Evolutionary conservation across 192 early-diverging fungal species (phyloP), one percentile per base, ranked within the genome.

Genomic region (Spizellomyces punctatus): DNA sequence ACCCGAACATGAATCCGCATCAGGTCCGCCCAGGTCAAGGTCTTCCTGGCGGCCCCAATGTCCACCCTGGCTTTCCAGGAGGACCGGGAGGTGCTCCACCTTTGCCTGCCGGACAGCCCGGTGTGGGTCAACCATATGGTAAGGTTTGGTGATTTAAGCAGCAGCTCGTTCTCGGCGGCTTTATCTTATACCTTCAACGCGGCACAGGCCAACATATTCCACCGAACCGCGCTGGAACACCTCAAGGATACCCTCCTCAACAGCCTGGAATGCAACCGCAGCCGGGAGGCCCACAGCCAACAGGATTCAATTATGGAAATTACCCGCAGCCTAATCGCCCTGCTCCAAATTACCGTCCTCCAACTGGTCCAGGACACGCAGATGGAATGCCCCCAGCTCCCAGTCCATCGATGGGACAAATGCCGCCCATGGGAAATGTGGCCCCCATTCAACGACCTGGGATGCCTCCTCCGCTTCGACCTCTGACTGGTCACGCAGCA

Each of bases 401-500:
- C 6, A 56, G 22, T 56, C 9, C 56, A 68, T 59, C 10, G 81
- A 62, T 62, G 60, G 19, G 41, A 62, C 60, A 62, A 62, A 19
- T 19, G 41, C 21, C 60, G 41, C 60, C 60, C 5, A 62, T 62
- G 60, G 16, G 16, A 8, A 17, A 62, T 17, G 6, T 16, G 60
- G 19, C 60, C 41, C 21, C 21, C 16, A 21, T 36, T 5, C 17
- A n/a, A 62, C 60, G 41, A 62, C 60, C 60, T 27, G 17, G 60
- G 16, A 36, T 62, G 16, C 60, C 60, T 36, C 36, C 60, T n/a
- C 54, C 54, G 54, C 22, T 56, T 22, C n/a, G 54, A 22, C 54
- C 54, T 56, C 54, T 36, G 27, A 36, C 27, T 2, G 27, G 27
- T 36, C 27, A 36, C 27, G 27, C 27, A 36, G 27, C 54, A 56